phyloP scores from a whole-genome alignment of 176 grass and related monocot genomes.

The Carex littledalei region DNA sequence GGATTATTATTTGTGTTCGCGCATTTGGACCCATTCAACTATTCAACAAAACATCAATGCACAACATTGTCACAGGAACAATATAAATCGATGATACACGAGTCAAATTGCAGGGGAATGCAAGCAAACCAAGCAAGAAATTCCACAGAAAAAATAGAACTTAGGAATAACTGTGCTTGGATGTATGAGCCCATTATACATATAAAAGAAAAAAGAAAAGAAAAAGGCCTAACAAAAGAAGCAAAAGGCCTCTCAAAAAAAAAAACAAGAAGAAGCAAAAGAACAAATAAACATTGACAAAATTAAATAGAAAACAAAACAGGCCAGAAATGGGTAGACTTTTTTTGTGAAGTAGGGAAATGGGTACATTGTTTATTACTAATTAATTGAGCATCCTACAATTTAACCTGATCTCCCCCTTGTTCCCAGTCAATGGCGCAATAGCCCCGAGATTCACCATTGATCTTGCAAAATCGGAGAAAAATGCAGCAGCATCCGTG shows the following conservation, averaged over 20 bases:
- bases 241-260: too few relatives aligned
- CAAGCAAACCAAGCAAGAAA: too few relatives aligned
- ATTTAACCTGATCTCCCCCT: slow-evolving; percentile 41
- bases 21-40: too few relatives aligned
- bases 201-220: background rate
- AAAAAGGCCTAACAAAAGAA: background rate
- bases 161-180: background rate
- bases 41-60: too few relatives aligned
- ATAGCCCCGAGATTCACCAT: slow-evolving; percentile 53
- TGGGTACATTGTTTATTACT: background rate
- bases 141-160: background rate
- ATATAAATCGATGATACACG: too few relatives aligned
- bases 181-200: background rate
- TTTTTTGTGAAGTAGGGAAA: background rate
- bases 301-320: background rate
- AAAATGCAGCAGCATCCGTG: background rate
- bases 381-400: slow-evolving; percentile 48
- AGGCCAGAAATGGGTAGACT: background rate
- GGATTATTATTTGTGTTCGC: too few relatives aligned
- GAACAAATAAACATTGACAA: background rate
- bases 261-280: background rate
- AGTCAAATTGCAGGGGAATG: too few relatives aligned
- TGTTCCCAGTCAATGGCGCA: slow-evolving; percentile 27
- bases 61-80: background rate
- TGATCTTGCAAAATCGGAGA: slow-evolving; percentile 42